phyloP scores from a whole-genome alignment of 805 yeast genomes.

The Starmerella sirachaensis region DNA sequence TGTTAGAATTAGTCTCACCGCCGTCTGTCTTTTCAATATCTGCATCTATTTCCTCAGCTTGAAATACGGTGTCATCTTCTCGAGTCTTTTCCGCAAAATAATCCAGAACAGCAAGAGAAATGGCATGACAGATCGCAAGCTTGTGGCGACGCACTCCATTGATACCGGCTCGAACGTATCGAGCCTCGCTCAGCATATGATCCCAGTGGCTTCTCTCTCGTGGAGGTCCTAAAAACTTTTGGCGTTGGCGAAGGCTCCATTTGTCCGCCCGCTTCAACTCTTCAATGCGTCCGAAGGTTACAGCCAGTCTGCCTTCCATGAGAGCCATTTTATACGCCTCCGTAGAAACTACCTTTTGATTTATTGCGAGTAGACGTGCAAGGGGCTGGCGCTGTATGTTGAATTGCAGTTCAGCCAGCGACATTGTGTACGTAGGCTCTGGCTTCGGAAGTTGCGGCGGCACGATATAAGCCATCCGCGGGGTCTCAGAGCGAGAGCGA shows the following conservation, averaged over 20 bases:
- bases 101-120: conserved; percentile 60
- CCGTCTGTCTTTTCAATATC: too few species aligned
- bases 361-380: conserved; percentile 64
- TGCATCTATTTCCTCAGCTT: too few species aligned
- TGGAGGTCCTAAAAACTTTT: conserved; percentile 55
- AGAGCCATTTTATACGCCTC: conserved; percentile 75
- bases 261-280: conserved; percentile 75
- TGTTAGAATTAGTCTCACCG: too few species aligned
- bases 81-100: conserved; percentile 44
- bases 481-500: not conserved
- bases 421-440: conserved; percentile 23
- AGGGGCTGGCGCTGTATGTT: conserved; percentile 80
- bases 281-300: conserved; percentile 79
- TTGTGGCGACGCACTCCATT: conserved; percentile 59
- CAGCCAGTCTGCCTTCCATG: conserved; percentile 83
- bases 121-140: conserved; percentile 51
- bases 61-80: not conserved
- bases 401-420: conserved; percentile 77
- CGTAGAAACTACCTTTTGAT: conserved; percentile 78
- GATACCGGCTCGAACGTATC: conserved; percentile 73
- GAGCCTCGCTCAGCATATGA: conserved; percentile 57
- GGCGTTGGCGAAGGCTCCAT: conserved; percentile 87
- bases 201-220: conserved; percentile 54
- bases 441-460: conserved; percentile 30
- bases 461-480: conserved; percentile 22